Conservation (phyloP, 2,329 filamentous ascomycete species). For the Colletotrichum ledebouriae region DNA sequence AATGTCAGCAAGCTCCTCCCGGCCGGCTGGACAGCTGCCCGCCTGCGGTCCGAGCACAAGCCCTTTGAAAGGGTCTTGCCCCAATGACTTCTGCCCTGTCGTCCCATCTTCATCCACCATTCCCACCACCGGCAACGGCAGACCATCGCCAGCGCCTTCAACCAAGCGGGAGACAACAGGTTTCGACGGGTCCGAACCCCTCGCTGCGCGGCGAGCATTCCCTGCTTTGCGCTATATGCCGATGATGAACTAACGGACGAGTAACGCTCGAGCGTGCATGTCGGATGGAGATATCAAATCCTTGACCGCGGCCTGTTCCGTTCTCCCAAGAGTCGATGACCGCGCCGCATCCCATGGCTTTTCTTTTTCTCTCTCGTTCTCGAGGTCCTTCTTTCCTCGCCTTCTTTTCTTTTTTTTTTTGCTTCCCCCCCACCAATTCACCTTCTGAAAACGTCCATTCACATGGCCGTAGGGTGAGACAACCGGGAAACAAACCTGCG, state of each 20-base stretch:
- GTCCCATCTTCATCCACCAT: slow-evolving; percentile 20
- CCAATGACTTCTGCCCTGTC: slow-evolving; percentile 17
- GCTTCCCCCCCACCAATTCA: background rate
- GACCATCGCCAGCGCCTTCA: background rate
- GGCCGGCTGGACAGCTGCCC: slow-evolving; percentile 9
- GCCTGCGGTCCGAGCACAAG: slow-evolving; percentile 34
- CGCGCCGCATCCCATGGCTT: slow-evolving; percentile 1
- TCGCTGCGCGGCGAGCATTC: slow-evolving; percentile 27
- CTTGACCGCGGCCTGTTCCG: slow-evolving; percentile 4
- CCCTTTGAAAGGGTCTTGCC: slow-evolving; percentile 5
- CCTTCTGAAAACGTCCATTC: slow-evolving; percentile 2
- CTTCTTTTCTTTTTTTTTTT: background rate
- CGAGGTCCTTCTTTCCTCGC: background rate
- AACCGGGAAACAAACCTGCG: background rate
- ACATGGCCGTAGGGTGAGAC: slow-evolving; percentile 28
- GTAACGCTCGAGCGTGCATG: slow-evolving; percentile 32
- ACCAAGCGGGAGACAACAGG: slow-evolving; percentile 22
- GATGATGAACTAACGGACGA: slow-evolving; percentile 5
- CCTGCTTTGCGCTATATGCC: slow-evolving; percentile 18
- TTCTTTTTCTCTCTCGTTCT: background rate
- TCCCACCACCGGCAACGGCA: slow-evolving; percentile 3
- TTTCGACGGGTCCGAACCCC: slow-evolving; percentile 28
- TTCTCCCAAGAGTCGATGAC: slow-evolving; percentile 16
- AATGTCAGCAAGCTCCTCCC: slow-evolving; percentile 37
- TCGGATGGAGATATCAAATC: slow-evolving; percentile 16